Evolutionary conservation across 2,329 filamentous ascomycete species (phyloP), one percentile per base, ranked within the genome.

Genomic region (Pseudocercospora pini-densiflorae): DNA sequence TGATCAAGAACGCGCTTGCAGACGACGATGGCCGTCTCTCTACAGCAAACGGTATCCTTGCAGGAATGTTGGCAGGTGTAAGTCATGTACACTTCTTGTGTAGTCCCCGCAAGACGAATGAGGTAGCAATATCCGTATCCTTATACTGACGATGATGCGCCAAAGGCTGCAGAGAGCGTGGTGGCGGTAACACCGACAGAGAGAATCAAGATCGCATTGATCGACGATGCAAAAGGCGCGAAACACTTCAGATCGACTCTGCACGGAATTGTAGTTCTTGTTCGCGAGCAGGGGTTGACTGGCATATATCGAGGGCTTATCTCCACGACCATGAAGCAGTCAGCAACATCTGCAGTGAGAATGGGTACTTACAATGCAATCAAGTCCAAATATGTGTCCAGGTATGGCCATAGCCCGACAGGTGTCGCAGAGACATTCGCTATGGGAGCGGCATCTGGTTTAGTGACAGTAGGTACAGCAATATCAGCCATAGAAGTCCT

Each of bases 281-380:
- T 83, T 0, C 71, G 71, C 0, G 79, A 81, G 43, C 79, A 81
- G 58, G 81, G 82, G 0, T 63, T 84, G 0, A 66, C 74, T 0
- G 81, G 81, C 0, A 63, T 85, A 0, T 85, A 84, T 62, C 76
- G 81, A 1, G 83, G 83, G 0, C 74, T 85, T 1, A 68, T 79
- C 0, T 81, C 81, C 0, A 84, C 83, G 0, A 84, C 82, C 0
- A 60, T 84, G 58, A 85, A 85, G 69, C 83, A 85, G 67, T 80
- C 81, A 3, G 79, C 79, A 0, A 84, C 81, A 0, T 83, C 82
- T 0, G 81, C 81, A 1, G 80, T 84, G 1, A 77, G 82, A 6
- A 83, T 84, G 81, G 82, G 82, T 0, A 80, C 78, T 2, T 86
- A 85, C 74, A 85, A 84, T 62, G 76, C 82, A 23, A 71, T 85